phyloP scores from a whole-genome alignment of 306 rosid genomes.

The Cucurbita maxima region DNA sequence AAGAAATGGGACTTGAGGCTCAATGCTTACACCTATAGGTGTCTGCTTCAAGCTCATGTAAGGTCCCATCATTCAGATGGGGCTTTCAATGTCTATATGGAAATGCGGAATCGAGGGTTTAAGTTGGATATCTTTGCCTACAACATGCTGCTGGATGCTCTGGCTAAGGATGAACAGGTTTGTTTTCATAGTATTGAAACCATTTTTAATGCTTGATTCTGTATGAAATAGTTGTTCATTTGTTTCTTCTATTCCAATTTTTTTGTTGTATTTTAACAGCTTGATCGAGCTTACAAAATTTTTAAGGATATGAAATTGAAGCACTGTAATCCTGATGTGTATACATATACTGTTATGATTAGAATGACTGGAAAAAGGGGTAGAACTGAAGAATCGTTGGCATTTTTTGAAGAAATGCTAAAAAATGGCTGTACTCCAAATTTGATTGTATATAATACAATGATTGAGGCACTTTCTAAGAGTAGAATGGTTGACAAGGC shows the following conservation, averaged over 20 bases:
- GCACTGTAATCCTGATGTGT: constrained; percentile 72
- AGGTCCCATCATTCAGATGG: constrained; percentile 32
- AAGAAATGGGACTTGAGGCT: constrained; percentile 60
- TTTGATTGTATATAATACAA: constrained; percentile 62
- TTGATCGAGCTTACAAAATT: constrained; percentile 50
- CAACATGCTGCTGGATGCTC: constrained; percentile 73
- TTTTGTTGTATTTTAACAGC: constrained; percentile 31
- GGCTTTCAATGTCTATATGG: constrained; percentile 42
- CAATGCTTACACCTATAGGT: constrained; percentile 68
- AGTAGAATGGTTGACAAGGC: constrained; percentile 62
- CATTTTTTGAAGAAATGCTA: constrained; percentile 51
- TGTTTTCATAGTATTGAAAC: not conserved
- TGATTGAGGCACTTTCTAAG: constrained; percentile 73
- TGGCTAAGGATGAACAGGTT: constrained; percentile 68
- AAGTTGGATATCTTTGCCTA: constrained; percentile 55
- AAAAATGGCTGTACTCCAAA: constrained; percentile 45
- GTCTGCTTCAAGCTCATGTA: constrained; percentile 77
- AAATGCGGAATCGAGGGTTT: constrained; percentile 41
- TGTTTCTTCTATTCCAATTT: not conserved
- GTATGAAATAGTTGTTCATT: not conserved
- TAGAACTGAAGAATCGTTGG: constrained; percentile 37
- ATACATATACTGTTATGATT: constrained; percentile 81
- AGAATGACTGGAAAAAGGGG: constrained; percentile 67
- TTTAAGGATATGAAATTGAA: constrained; percentile 76
- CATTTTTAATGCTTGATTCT: not conserved